phyloP scores from a whole-genome alignment of 2,329 filamentous ascomycete species.

The Phialemonium atrogriseum region DNA sequence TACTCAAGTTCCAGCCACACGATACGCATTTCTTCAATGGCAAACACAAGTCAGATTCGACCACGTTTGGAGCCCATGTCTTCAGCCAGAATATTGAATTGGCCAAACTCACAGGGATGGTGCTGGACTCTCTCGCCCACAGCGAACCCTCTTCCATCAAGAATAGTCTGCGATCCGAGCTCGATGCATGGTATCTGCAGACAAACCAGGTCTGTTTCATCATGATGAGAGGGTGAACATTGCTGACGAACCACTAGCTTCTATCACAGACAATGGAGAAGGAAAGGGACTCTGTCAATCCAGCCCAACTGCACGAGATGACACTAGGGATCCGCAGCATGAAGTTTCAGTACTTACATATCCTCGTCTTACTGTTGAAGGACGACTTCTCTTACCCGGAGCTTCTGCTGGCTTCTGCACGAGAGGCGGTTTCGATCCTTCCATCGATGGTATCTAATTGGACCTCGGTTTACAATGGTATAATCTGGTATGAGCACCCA shows the following conservation, averaged over 20 bases:
- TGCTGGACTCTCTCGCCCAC: constrained; percentile 1
- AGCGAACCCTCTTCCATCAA: background rate
- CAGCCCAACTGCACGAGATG: background rate
- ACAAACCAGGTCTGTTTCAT: constrained; percentile 4
- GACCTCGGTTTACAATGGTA: constrained; percentile 4
- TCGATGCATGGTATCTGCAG: constrained; percentile 4
- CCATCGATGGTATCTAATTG: background rate
- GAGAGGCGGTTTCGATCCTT: constrained; percentile 3
- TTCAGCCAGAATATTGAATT: constrained; percentile 4
- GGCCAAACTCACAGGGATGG: constrained; percentile 2
- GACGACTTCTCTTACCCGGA: too few species aligned
- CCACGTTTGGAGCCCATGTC: constrained; percentile 5
- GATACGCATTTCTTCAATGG: too few species aligned
- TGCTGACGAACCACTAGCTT: too few species aligned
- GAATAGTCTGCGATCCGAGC: background rate
- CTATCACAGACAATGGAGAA: background rate
- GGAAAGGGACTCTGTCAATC: background rate
- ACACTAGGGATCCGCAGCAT: background rate
- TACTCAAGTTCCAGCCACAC: background rate
- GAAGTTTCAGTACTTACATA: constrained; percentile 4
- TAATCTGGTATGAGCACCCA: constrained; percentile 5
- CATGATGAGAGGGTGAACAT: too few species aligned
- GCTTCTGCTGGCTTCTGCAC: constrained; percentile 1
- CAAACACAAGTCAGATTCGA: too few species aligned
- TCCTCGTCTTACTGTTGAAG: constrained; percentile 2